Evolutionary conservation across 208 protist genomes (phyloP).

Genomic region (Borovskyia barvae): DNA sequence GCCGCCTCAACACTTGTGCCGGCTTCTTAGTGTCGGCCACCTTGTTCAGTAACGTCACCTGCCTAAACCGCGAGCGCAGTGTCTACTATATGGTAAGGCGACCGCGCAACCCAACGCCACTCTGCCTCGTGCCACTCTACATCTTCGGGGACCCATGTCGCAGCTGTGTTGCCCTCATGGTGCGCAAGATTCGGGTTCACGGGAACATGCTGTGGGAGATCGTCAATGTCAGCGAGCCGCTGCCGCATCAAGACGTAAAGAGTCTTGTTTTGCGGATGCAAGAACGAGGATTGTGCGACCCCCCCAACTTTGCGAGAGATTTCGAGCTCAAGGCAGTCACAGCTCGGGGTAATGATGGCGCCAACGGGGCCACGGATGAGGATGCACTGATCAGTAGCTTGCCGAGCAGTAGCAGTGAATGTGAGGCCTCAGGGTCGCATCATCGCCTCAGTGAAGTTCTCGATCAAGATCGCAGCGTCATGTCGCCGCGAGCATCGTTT

Average conservation of each 20-base stretch:
- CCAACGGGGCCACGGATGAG: constrained; percentile 8
- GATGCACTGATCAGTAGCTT: constrained; percentile 4
- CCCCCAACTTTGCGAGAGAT: constrained; percentile 43
- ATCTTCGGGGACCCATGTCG: constrained; percentile 24
- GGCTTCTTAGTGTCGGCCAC: constrained; percentile 60
- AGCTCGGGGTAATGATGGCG: constrained; percentile 8
- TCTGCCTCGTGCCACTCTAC: constrained; percentile 58
- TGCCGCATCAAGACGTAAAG: constrained; percentile 51
- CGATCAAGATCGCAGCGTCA: constrained; percentile 26
- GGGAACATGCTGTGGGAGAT: constrained; percentile 66
- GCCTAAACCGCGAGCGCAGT: constrained; percentile 31
- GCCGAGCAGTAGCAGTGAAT: constrained; percentile 16
- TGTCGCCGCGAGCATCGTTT: background rate
- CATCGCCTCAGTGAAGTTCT: constrained; percentile 13
- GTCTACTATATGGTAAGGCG: constrained; percentile 66
- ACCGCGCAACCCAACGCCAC: constrained; percentile 28
- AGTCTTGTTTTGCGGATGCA: constrained; percentile 52
- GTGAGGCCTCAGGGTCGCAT: constrained; percentile 6
- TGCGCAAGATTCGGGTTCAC: constrained; percentile 49
- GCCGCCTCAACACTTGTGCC: constrained; percentile 37
- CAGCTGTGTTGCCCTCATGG: constrained; percentile 65
- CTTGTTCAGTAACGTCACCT: constrained; percentile 47
- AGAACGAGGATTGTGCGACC: constrained; percentile 53
- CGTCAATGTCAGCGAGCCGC: constrained; percentile 58
- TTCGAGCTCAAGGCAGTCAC: constrained; percentile 21